These are phyloP conservation scores for Mucor irregularis DNA, from an alignment of 371 early-diverging fungal species.

Conservation along the genomic window DNA sequence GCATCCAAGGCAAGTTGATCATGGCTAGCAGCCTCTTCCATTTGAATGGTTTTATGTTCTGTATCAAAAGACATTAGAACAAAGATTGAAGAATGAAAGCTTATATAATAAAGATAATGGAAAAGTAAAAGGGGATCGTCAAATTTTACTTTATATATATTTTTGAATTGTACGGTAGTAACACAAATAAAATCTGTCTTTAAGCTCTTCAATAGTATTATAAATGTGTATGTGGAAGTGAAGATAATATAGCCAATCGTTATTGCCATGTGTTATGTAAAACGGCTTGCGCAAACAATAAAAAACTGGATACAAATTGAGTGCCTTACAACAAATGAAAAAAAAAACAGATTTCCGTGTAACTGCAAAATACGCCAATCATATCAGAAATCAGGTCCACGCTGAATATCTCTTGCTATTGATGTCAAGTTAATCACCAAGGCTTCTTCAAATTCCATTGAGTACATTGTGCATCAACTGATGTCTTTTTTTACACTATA, in stretches of 20 bases:
- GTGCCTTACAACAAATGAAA: no score
- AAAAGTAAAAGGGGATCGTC: neutral
- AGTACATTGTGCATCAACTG: neutral
- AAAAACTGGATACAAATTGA: no score
- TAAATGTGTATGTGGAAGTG: neutral
- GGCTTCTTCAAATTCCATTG: neutral
- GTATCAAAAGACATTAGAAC: conserved; percentile 21
- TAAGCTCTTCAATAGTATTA: neutral
- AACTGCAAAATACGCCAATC: neutral
- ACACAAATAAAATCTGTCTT: neutral
- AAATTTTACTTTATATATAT: neutral
- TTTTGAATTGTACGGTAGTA: neutral
- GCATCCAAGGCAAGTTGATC: conserved; percentile 26
- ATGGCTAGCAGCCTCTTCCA: conserved; percentile 15
- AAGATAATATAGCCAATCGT: conserved; percentile 21
- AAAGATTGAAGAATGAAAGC: conserved; percentile 6
- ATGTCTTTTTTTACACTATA: neutral
- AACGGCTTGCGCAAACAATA: neutral
- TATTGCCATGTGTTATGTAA: conserved; percentile 16
- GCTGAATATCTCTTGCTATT: conserved; percentile 2
- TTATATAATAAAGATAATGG: neutral
- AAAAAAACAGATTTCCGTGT: neutral
- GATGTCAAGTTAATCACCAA: neutral
- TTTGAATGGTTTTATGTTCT: conserved; percentile 21
- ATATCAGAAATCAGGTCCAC: neutral